Percentiles rank a stretch among this genome's conserved stretches.
Conservation (phyloP, 2,329 filamentous ascomycete species). For the Trichophyton simii region DNA sequence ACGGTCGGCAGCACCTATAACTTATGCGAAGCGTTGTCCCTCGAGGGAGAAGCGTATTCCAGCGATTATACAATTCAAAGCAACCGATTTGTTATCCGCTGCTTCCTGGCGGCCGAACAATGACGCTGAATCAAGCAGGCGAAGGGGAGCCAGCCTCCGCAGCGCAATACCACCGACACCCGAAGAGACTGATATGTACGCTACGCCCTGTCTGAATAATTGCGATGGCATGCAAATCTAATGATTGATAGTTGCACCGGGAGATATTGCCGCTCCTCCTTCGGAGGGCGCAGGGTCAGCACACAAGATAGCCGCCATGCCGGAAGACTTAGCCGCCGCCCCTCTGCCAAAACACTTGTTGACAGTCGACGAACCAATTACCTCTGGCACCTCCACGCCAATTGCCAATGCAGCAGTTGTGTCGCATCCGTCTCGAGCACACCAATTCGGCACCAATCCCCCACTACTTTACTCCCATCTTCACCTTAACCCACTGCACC, state of each 20-base stretch:
- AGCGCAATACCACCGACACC: slow-evolving; percentile 15
- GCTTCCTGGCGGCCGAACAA: background rate
- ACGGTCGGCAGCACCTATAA: background rate
- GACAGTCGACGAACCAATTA: slow-evolving; percentile 8
- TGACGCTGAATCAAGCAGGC: slow-evolving; percentile 4
- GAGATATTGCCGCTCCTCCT: slow-evolving; percentile 25
- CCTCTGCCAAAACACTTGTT: slow-evolving; percentile 1
- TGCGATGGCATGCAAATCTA: slow-evolving; percentile 28
- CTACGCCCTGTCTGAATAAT: slow-evolving; percentile 19
- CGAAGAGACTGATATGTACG: slow-evolving; percentile 33
- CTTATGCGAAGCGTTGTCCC: background rate
- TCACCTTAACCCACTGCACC: slow-evolving; percentile 51
- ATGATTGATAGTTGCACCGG: slow-evolving; percentile 27
- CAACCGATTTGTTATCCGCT: background rate
- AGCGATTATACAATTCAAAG: background rate
- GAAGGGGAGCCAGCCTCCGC: background rate
- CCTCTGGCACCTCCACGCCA: slow-evolving; percentile 27
- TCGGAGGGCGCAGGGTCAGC: slow-evolving; percentile 8
- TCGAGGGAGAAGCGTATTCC: background rate
- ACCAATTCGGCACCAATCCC: slow-evolving; percentile 33
- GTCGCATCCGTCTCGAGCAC: slow-evolving; percentile 29
- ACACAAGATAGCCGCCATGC: slow-evolving; percentile 7
- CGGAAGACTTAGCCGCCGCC: slow-evolving; percentile 6
- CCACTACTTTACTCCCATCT: slow-evolving; percentile 31
- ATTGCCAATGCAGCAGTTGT: slow-evolving; percentile 25